Evolutionary conservation across 805 yeast genomes (phyloP).

Genomic region (Maudiozyma pseudohumilis): DNA sequence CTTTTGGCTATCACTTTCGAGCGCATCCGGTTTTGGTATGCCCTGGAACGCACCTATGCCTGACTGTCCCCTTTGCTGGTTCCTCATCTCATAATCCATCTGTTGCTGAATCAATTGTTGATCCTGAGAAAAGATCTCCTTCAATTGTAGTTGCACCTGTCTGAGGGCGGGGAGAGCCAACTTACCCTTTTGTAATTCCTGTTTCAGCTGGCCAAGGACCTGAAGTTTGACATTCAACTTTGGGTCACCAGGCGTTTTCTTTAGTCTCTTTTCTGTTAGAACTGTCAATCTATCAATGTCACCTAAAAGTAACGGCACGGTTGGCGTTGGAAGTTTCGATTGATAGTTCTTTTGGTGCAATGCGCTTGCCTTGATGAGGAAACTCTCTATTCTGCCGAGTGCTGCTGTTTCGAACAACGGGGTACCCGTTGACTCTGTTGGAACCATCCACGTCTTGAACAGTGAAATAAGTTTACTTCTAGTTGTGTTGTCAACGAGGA

Average conservation of each 20-base stretch:
- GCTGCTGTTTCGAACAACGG: constrained; percentile 68
- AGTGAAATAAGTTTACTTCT: constrained; percentile 65
- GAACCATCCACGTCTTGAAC: constrained; percentile 80
- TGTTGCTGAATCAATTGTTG: constrained; percentile 26
- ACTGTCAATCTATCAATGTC: constrained; percentile 30
- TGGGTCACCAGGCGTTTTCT: constrained; percentile 26
- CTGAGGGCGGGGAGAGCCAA: constrained; percentile 25
- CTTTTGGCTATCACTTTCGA: neutral
- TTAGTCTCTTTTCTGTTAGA: constrained; percentile 28
- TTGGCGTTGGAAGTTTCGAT: constrained; percentile 24
- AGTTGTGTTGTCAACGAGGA: constrained; percentile 66
- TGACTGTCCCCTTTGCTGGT: constrained; percentile 18
- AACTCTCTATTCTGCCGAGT: constrained; percentile 61
- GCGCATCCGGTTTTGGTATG: too few relatives aligned
- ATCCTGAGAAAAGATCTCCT: constrained; percentile 32
- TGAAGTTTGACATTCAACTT: constrained; percentile 26
- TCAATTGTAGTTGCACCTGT: constrained; percentile 33
- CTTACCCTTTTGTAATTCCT: constrained; percentile 28
- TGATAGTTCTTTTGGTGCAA: constrained; percentile 30
- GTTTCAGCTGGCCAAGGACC: constrained; percentile 30
- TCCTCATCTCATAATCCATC: constrained; percentile 19
- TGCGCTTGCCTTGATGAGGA: constrained; percentile 52
- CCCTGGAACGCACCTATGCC: constrained; percentile 5
- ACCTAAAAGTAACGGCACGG: constrained; percentile 25
- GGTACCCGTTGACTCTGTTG: constrained; percentile 33